Percentiles rank a stretch among this genome's conserved stretches.
Evolutionary conservation across 2,329 filamentous ascomycete species (phyloP).

Genomic region (Venturia pyrina): DNA sequence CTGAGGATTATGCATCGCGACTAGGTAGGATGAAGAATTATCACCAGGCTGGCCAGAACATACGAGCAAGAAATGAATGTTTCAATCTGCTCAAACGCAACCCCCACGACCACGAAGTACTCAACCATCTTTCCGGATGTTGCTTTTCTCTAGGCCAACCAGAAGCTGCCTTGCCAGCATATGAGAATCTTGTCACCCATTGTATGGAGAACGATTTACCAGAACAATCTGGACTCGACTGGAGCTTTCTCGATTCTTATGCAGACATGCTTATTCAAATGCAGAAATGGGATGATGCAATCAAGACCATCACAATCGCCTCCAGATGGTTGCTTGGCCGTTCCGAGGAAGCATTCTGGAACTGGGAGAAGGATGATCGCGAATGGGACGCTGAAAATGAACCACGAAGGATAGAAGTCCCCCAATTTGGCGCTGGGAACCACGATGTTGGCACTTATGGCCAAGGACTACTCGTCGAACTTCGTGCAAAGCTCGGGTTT

Average conservation of each 20-base stretch:
- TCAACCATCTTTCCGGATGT: conserved; percentile 47
- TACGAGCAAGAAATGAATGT: conserved; percentile 40
- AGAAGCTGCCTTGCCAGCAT: conserved; percentile 38
- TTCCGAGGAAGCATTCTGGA: conserved; percentile 66
- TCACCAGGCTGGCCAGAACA: conserved; percentile 37
- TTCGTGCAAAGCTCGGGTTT: conserved; percentile 74
- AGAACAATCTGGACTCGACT: conserved; percentile 44
- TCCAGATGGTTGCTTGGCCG: conserved; percentile 77
- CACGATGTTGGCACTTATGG: conserved; percentile 57
- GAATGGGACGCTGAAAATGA: conserved; percentile 76
- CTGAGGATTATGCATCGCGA: conserved; percentile 42
- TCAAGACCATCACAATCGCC: conserved; percentile 59
- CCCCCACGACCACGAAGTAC: conserved; percentile 43
- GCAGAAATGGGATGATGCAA: conserved; percentile 53
- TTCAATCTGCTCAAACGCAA: conserved; percentile 43
- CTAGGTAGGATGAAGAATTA: conserved; percentile 47
- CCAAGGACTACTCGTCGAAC: conserved; percentile 62
- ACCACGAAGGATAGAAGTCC: conserved; percentile 52
- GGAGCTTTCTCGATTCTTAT: conserved; percentile 80
- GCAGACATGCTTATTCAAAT: conserved; percentile 66
- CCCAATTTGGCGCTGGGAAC: conserved; percentile 47
- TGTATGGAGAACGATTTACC: conserved; percentile 33
- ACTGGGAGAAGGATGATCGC: conserved; percentile 60
- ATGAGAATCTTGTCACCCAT: conserved; percentile 42
- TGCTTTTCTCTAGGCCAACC: conserved; percentile 43